A percentile compares a stretch with the other conserved stretches of the same genome.
Conservation (phyloP, 1,139 yeast genomes). For the Taiozyma sp. region DNA sequence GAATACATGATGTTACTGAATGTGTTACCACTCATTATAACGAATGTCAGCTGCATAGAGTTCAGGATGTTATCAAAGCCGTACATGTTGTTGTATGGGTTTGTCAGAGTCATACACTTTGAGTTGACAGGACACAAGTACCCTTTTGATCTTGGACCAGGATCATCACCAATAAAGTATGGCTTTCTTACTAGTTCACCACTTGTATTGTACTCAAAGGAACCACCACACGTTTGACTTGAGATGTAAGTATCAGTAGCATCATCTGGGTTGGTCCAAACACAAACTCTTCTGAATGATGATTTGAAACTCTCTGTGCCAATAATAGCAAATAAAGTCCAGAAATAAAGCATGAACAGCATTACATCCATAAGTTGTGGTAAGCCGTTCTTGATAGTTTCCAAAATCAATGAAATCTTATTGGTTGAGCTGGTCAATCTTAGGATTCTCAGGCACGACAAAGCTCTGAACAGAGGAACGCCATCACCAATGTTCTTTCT, state of each 20-base stretch:
- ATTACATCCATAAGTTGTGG: conserved; percentile 75
- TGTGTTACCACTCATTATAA: conserved; percentile 85
- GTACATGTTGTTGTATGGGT: conserved; percentile 69
- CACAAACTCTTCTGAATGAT: conserved; percentile 79
- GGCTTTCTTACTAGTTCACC: conserved; percentile 41
- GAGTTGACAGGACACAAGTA: conserved; percentile 77
- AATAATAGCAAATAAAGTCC: conserved; percentile 76
- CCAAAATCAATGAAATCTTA: conserved; percentile 70
- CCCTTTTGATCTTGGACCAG: conserved; percentile 55
- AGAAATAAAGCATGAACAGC: conserved; percentile 71
- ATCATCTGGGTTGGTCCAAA: conserved; percentile 77
- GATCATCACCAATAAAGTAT: conserved; percentile 44
- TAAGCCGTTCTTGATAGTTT: conserved; percentile 66
- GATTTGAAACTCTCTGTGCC: conserved; percentile 89
- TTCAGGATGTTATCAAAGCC: conserved; percentile 81
- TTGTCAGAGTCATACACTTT: conserved; percentile 58
- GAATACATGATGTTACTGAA: conserved; percentile 87
- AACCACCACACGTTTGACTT: conserved; percentile 79
- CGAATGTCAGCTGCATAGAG: conserved; percentile 81
- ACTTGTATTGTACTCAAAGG: conserved; percentile 35
- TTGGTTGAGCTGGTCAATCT: conserved; percentile 68
- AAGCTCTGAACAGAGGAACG: conserved; percentile 60
- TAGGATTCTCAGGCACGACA: conserved; percentile 69
- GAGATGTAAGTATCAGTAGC: conserved; percentile 52
- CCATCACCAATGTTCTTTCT: conserved; percentile 45